Evolutionary conservation across 345 rosid species (phyloP).

Genomic region (Hirschfeldia incana): DNA sequence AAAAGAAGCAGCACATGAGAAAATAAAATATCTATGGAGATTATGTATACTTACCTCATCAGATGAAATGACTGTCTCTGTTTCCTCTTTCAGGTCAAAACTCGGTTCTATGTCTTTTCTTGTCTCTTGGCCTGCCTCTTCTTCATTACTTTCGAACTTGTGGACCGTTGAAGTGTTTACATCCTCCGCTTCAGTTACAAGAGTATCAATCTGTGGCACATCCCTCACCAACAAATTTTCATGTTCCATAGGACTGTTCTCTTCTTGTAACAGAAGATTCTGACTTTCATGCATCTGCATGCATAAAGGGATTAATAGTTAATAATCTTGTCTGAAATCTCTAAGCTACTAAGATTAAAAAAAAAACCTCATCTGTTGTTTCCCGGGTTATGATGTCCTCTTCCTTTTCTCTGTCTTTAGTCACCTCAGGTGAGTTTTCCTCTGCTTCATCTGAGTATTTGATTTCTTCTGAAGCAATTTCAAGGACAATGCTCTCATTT

Average conservation of each 20-base stretch:
- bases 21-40: neutral
- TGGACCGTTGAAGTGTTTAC: neutral
- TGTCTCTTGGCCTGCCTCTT: neutral
- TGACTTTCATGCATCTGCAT: constrained; percentile 11
- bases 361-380: constrained; percentile 10
- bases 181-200: constrained; percentile 3
- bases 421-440: neutral
- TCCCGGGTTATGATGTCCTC: neutral
- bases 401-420: neutral
- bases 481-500: neutral
- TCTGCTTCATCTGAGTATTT: constrained; percentile 1
- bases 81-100: constrained; percentile 1
- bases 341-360: neutral
- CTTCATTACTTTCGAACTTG: neutral
- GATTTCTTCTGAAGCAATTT: constrained; percentile 1
- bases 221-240: constrained; percentile 1
- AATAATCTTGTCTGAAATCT: neutral
- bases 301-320: neutral
- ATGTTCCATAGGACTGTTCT: neutral
- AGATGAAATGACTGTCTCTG: constrained; percentile 34
- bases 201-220: neutral
- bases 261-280: neutral
- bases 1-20: neutral
- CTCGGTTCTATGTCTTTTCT: constrained; percentile 2
- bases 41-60: constrained; percentile 45